Conservation (phyloP, 371 early-diverging fungal species). For the Funneliformis caledonium region DNA sequence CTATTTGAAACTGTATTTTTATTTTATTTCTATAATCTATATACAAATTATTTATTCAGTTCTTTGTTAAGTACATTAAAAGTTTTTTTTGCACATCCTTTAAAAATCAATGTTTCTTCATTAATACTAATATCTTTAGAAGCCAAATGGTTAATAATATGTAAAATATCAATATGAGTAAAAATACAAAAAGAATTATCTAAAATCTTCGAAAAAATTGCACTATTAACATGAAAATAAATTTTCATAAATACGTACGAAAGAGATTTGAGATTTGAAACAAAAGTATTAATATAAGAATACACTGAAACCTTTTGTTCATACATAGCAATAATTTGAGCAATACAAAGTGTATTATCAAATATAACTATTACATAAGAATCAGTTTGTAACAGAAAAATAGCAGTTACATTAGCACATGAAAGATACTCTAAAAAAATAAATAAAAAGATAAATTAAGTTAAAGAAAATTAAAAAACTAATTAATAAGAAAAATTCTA, state of each 20-base stretch:
- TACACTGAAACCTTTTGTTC: background rate
- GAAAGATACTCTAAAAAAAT: background rate
- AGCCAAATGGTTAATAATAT: background rate
- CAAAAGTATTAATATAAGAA: background rate
- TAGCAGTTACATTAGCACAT: background rate
- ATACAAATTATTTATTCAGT: too few species aligned
- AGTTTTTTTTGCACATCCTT: background rate
- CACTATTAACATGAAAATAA: background rate
- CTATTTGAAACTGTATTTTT: too few species aligned
- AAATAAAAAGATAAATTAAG: background rate
- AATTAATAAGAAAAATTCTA: background rate
- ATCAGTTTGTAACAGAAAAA: background rate
- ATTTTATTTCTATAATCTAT: too few species aligned
- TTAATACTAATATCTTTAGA: constrained; percentile 1
- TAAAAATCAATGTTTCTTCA: background rate
- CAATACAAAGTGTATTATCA: background rate
- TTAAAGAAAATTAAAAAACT: too few species aligned
- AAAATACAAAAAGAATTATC: background rate
- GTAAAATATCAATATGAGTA: background rate
- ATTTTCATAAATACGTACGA: background rate
- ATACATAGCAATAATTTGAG: background rate
- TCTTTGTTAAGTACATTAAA: background rate
- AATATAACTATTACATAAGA: constrained; percentile 5
- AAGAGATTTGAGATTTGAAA: background rate
- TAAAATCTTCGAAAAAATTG: background rate